Percentiles rank a stretch among this genome's conserved stretches.
Evolutionary conservation across 495 filamentous ascomycete genomes (phyloP).

Genomic region (Jackrogersella multiformis): DNA sequence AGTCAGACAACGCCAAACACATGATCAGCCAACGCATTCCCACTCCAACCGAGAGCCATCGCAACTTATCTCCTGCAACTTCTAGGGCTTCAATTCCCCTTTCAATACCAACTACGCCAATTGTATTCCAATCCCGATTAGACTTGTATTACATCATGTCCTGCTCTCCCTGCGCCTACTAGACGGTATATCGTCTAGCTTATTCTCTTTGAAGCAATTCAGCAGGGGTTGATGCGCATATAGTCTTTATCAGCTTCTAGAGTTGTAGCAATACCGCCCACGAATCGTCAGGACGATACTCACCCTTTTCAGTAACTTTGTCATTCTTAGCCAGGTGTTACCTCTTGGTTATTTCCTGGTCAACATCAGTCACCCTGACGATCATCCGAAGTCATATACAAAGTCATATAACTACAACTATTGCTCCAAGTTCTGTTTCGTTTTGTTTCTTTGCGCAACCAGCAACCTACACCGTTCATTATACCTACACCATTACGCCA

Average conservation of each 20-base stretch:
- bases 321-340: slow-evolving; percentile 15
- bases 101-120: slow-evolving; percentile 13
- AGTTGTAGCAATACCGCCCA: slow-evolving; percentile 1
- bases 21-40: slow-evolving; percentile 28
- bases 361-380: background rate
- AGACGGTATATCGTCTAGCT: slow-evolving; percentile 39
- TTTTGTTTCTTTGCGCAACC: background rate
- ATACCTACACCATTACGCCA: slow-evolving; percentile 2
- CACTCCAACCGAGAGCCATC: slow-evolving; percentile 13
- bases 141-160: slow-evolving; percentile 26
- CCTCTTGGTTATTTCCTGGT: background rate
- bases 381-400: slow-evolving; percentile 2
- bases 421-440: background rate
- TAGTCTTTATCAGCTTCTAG: slow-evolving; percentile 26
- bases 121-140: slow-evolving; percentile 6
- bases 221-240: slow-evolving; percentile 18
- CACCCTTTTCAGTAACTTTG: slow-evolving; percentile 5
- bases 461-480: background rate
- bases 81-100: slow-evolving; percentile 24
- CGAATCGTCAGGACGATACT: slow-evolving; percentile 34
- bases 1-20: slow-evolving; percentile 35
- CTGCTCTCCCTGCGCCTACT: slow-evolving; percentile 26
- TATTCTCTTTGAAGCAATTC: slow-evolving; percentile 7
- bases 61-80: slow-evolving; percentile 35
- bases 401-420: background rate